phyloP scores from a whole-genome alignment of 768 basidiomycete genomes.

The Gymnopilus junonius region DNA sequence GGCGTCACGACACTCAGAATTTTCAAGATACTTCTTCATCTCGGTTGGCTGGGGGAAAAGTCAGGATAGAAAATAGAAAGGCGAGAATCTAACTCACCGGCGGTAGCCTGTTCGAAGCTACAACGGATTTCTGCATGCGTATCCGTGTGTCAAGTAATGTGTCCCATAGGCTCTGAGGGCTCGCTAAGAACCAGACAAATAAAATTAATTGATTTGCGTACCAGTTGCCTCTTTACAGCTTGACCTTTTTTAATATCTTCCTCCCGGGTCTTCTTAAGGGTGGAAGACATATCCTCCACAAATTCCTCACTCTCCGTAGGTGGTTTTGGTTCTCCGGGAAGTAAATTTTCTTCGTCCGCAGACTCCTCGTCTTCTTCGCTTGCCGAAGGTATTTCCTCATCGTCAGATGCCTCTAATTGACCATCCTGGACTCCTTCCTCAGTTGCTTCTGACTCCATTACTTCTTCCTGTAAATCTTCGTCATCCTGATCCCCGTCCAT shows the following conservation, averaged over 20 bases:
- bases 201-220: constrained; percentile 38
- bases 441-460: constrained; percentile 29
- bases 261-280: constrained; percentile 62
- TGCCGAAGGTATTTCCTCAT: constrained; percentile 17
- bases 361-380: constrained; percentile 23
- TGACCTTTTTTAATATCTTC: constrained; percentile 82
- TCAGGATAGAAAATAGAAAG: not conserved
- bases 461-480: constrained; percentile 23
- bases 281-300: constrained; percentile 50
- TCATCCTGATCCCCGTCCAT: constrained; percentile 31
- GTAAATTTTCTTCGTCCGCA: constrained; percentile 14
- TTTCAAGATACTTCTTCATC: constrained; percentile 40
- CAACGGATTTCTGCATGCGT: constrained; percentile 81
- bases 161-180: constrained; percentile 79
- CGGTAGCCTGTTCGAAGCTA: constrained; percentile 69
- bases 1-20: constrained; percentile 46
- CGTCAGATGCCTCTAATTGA: constrained; percentile 19
- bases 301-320: constrained; percentile 17
- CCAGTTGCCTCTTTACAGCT: constrained; percentile 84
- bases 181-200: not conserved
- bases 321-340: constrained; percentile 11
- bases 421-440: constrained; percentile 23
- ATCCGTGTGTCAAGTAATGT: constrained; percentile 89
- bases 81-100: constrained; percentile 42
- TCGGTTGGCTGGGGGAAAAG: constrained; percentile 34